Conservation (phyloP, 306 rosid species). For the Cicer pinnatifidum region DNA sequence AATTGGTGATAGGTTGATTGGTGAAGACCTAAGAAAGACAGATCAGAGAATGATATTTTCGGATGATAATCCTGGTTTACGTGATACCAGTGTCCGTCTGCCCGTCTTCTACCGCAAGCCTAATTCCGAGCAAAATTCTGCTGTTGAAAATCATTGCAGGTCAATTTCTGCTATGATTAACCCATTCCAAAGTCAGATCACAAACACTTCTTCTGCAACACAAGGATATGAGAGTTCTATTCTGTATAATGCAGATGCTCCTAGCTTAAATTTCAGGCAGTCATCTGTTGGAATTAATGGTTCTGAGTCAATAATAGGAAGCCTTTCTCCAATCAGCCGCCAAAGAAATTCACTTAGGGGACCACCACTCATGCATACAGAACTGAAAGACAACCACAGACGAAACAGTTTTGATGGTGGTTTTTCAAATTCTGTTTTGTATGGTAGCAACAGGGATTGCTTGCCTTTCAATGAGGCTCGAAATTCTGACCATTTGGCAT, state of each 20-base stretch:
- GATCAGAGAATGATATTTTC: constrained; percentile 40
- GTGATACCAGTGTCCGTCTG: constrained; percentile 37
- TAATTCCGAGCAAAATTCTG: constrained; percentile 41
- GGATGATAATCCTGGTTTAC: constrained; percentile 37
- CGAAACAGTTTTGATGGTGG: constrained; percentile 33
- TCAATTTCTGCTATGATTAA: constrained; percentile 42
- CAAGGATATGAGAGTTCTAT: constrained; percentile 43
- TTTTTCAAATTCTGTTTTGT: constrained; percentile 34
- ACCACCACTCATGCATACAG: constrained; percentile 29
- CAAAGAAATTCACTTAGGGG: constrained; percentile 45
- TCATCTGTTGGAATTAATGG: constrained; percentile 23
- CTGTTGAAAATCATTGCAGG: constrained; percentile 46
- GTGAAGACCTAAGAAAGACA: constrained; percentile 34
- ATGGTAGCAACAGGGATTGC: constrained; percentile 30
- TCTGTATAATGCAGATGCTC: constrained; percentile 44
- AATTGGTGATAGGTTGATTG: constrained; percentile 39
- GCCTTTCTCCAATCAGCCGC: constrained; percentile 43
- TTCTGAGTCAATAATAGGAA: constrained; percentile 35
- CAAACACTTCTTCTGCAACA: constrained; percentile 38
- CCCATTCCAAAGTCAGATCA: constrained; percentile 37
- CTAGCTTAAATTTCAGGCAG: constrained; percentile 29
- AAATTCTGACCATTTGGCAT: constrained; percentile 44
- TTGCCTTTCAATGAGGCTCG: constrained; percentile 33
- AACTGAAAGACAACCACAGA: constrained; percentile 36
- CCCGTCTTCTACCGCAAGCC: constrained; percentile 42